Evolutionary conservation across 2,329 filamentous ascomycete genomes (phyloP).

Genomic region (Fusarium sp.): DNA sequence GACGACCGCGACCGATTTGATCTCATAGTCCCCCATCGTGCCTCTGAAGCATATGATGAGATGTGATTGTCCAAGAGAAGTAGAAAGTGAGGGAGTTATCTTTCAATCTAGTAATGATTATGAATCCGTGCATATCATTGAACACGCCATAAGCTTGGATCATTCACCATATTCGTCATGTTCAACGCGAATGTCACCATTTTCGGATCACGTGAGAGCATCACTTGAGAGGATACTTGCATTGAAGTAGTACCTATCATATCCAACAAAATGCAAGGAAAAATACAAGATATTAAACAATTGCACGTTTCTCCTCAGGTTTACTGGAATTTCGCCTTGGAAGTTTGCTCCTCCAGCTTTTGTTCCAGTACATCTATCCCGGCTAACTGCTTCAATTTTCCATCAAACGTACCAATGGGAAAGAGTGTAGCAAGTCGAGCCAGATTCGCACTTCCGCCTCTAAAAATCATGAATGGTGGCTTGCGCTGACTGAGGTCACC

Average conservation of each 20-base stretch:
- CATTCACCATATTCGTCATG: conserved; percentile 31
- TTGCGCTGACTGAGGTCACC: conserved; percentile 34
- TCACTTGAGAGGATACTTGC: no score
- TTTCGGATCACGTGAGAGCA: conserved; percentile 2
- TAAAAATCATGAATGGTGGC: conserved; percentile 26
- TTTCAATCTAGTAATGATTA: neutral
- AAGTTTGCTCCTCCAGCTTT: conserved; percentile 18
- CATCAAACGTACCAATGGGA: conserved; percentile 26
- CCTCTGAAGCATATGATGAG: fast-evolving
- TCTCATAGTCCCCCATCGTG: conserved; percentile 9
- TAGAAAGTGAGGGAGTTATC: neutral
- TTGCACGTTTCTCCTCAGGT: no score
- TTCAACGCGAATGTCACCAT: conserved; percentile 27
- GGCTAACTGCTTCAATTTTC: conserved; percentile 20
- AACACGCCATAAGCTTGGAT: conserved; percentile 3
- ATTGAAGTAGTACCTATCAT: no score
- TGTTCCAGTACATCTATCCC: conserved; percentile 36
- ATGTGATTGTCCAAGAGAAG: neutral
- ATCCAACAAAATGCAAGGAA: no score
- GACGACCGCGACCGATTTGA: conserved; percentile 43
- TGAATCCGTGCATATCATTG: neutral
- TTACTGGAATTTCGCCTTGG: neutral
- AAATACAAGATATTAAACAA: no score
- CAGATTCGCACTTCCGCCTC: conserved; percentile 17
- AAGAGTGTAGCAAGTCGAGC: conserved; percentile 20